Evolutionary conservation across 2,329 filamentous ascomycete genomes (phyloP).

Genomic region (Lecanicillium sp.): DNA sequence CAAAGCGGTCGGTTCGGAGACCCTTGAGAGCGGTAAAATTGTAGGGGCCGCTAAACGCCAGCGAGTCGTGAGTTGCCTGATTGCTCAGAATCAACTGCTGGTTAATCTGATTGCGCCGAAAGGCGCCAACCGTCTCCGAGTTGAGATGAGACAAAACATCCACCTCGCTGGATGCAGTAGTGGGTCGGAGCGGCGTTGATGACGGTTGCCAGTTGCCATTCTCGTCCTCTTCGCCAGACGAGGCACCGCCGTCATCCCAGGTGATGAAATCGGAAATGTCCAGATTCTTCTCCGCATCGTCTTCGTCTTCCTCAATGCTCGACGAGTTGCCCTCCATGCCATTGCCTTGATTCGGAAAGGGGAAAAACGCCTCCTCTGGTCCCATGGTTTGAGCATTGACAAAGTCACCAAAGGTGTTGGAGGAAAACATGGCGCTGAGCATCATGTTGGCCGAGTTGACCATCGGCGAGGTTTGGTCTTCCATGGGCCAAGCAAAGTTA

Average conservation of each 20-base stretch:
- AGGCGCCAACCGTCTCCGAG: slow-evolving; percentile 64
- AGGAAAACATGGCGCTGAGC: slow-evolving; percentile 63
- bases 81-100: slow-evolving; percentile 52
- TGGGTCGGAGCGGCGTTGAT: slow-evolving; percentile 42
- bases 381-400: slow-evolving; percentile 60
- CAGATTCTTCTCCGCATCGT: slow-evolving; percentile 56
- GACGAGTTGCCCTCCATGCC: slow-evolving; percentile 39
- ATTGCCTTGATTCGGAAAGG: slow-evolving; percentile 54
- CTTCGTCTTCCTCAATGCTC: slow-evolving; percentile 41
- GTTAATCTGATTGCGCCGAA: slow-evolving; percentile 61
- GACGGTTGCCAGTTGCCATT: slow-evolving; percentile 40
- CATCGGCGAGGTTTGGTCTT: slow-evolving; percentile 43
- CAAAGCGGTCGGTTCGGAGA: slow-evolving; percentile 57
- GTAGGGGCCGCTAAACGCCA: slow-evolving; percentile 53
- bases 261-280: slow-evolving; percentile 67
- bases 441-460: slow-evolving; percentile 66
- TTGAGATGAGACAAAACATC: slow-evolving; percentile 51
- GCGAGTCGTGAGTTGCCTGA: slow-evolving; percentile 52
- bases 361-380: slow-evolving; percentile 68
- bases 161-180: slow-evolving; percentile 38
- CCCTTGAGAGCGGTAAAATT: slow-evolving; percentile 52
- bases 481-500: slow-evolving; percentile 36
- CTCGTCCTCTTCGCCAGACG: slow-evolving; percentile 51
- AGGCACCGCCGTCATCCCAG: slow-evolving; percentile 47
- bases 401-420: slow-evolving; percentile 46